Evolutionary conservation across 768 basidiomycete species (phyloP).

Genomic region (Pleurotus cornucopiae): DNA sequence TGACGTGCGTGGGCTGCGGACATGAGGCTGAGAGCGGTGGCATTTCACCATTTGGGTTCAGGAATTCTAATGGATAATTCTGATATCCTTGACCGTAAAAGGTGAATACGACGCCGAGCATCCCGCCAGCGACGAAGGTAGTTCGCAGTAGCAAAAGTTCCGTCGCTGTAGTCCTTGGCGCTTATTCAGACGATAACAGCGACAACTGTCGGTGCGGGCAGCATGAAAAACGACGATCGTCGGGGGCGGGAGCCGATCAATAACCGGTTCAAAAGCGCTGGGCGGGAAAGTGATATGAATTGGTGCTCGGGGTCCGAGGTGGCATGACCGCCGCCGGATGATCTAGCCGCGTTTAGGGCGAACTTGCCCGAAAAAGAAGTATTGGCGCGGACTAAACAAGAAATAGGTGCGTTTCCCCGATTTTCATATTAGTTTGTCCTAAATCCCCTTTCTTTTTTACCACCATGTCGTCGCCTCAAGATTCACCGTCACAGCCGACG

Average conservation of each 20-base stretch:
- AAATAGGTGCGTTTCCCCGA: not conserved
- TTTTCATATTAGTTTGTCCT: not conserved
- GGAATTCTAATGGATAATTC: no score
- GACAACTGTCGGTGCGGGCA: no score
- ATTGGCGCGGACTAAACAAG: conserved; percentile 3
- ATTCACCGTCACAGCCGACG: conserved; percentile 8
- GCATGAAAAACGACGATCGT: not conserved
- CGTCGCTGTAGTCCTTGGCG: no score
- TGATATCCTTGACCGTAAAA: no score
- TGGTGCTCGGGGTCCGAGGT: not conserved
- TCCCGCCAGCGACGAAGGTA: no score
- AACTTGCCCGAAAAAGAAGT: not conserved
- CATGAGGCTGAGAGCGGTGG: not conserved
- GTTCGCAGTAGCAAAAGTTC: no score
- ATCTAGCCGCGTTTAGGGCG: not conserved
- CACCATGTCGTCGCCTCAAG: conserved; percentile 5
- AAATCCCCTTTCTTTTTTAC: conserved; percentile 4
- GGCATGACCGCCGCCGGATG: not conserved
- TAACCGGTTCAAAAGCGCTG: not conserved
- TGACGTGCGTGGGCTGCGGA: not conserved
- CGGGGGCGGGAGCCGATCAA: not conserved
- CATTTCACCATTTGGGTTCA: not conserved
- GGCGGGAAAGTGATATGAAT: not conserved
- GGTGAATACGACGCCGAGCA: no score
- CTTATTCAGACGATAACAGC: no score